Percentiles rank a stretch among this genome's conserved stretches.
phyloP scores from a whole-genome alignment of 2,329 filamentous ascomycete genomes.

The Aureobasidium pullulans region DNA sequence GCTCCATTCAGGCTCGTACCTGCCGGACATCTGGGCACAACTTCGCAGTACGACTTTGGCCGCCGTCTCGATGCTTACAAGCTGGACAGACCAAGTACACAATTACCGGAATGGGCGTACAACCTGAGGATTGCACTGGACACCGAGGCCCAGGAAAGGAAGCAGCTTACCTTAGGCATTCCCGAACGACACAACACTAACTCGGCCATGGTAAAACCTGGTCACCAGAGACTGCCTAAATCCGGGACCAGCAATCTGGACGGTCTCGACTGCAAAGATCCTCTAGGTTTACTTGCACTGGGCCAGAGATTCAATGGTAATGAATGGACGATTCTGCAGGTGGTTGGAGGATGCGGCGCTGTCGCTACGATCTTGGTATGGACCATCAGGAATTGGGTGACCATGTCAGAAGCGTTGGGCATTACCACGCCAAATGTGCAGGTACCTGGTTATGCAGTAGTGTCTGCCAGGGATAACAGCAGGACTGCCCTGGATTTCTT shows the following conservation, averaged over 20 bases:
- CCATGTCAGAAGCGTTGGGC: neutral
- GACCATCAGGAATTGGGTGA: slow-evolving; percentile 14
- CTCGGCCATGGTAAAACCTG: slow-evolving; percentile 2
- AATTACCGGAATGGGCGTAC: slow-evolving; percentile 64
- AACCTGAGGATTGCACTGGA: slow-evolving; percentile 70
- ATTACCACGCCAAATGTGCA: neutral
- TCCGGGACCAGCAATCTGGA: neutral
- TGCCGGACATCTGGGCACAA: neutral
- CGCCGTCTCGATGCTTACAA: neutral
- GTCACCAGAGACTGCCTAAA: neutral
- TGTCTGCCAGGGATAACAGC: slow-evolving; percentile 7
- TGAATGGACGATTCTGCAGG: slow-evolving; percentile 8
- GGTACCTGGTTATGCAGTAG: slow-evolving; percentile 7
- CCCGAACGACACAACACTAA: slow-evolving; percentile 35
- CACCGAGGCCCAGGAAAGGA: slow-evolving; percentile 49
- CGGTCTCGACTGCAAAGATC: slow-evolving; percentile 56
- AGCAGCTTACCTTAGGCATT: slow-evolving; percentile 44
- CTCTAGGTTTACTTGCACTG: slow-evolving; percentile 67
- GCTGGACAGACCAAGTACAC: neutral
- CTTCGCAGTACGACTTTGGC: neutral
- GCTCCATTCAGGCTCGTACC: neutral
- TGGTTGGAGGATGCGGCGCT: slow-evolving; percentile 13
- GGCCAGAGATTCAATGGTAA: slow-evolving; percentile 29
- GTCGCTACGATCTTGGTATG: slow-evolving; percentile 14
- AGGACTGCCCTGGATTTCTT: neutral